Conservation (phyloP, 2,329 filamentous ascomycete species). For the Metarhizium robertsii region DNA sequence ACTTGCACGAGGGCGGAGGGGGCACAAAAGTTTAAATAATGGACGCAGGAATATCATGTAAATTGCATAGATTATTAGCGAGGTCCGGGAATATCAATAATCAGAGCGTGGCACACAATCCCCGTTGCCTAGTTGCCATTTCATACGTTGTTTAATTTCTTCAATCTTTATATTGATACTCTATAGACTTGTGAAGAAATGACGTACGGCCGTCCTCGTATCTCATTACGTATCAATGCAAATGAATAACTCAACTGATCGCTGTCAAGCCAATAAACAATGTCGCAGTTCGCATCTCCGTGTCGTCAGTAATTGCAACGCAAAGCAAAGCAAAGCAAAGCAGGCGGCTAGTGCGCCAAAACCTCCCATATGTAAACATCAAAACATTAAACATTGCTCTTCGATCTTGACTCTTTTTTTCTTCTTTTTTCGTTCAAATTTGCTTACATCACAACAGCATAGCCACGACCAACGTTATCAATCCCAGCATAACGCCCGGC, state of each 20-base stretch:
- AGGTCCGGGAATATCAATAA: background rate
- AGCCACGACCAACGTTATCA: background rate
- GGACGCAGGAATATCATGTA: background rate
- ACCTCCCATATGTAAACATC: background rate
- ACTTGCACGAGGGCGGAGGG: background rate
- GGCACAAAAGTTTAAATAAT: no score
- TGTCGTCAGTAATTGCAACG: background rate
- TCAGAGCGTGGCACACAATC: background rate
- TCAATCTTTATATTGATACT: background rate
- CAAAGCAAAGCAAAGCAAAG: background rate
- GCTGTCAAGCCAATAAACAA: background rate
- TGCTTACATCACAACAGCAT: conserved; percentile 1
- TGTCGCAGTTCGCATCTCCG: background rate
- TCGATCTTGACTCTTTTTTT: background rate
- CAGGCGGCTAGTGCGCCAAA: background rate
- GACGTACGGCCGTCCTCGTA: background rate
- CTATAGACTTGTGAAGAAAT: background rate
- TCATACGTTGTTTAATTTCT: background rate
- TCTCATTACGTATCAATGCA: background rate
- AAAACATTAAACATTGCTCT: background rate
- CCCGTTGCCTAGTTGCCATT: background rate
- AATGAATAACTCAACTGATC: background rate
- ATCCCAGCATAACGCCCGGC: background rate
- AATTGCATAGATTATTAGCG: background rate
- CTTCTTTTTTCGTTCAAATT: background rate